Conservation (phyloP, 306 rosid genomes). For the Rosa persica region DNA sequence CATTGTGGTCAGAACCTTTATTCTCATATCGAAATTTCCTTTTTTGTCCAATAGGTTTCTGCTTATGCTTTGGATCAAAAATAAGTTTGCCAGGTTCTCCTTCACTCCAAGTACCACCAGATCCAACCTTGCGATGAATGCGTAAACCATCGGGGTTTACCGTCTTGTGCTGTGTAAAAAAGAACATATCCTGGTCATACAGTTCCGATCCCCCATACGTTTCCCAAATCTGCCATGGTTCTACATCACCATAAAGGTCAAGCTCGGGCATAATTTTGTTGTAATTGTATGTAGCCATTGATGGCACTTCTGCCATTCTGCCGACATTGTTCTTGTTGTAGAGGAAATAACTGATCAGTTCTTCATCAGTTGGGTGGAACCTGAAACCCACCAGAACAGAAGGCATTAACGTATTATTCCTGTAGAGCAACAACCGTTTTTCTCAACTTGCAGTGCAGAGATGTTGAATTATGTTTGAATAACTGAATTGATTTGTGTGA, state of each 20-base stretch:
- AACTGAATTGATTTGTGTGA: not conserved
- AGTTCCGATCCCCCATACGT: not conserved
- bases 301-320: not conserved
- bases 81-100: not conserved
- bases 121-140: not conserved
- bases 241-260: not conserved
- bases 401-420: not conserved
- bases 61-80: not conserved
- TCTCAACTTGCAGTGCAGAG: not conserved
- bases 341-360: not conserved
- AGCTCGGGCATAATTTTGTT: not conserved
- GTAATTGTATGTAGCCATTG: not conserved
- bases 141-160: not conserved
- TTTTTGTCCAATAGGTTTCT: not conserved
- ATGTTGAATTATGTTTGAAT: no score
- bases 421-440: not conserved
- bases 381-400: not conserved
- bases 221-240: constrained; percentile 5
- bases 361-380: not conserved
- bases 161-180: not conserved
- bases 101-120: not conserved
- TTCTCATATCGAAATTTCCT: not conserved
- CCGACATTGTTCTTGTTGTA: not conserved
- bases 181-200: not conserved
- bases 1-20: not conserved